These are phyloP conservation scores for Lasiosphaeria hispida DNA, from an alignment of 495 filamentous ascomycete genomes.

Conservation along the genomic window DNA sequence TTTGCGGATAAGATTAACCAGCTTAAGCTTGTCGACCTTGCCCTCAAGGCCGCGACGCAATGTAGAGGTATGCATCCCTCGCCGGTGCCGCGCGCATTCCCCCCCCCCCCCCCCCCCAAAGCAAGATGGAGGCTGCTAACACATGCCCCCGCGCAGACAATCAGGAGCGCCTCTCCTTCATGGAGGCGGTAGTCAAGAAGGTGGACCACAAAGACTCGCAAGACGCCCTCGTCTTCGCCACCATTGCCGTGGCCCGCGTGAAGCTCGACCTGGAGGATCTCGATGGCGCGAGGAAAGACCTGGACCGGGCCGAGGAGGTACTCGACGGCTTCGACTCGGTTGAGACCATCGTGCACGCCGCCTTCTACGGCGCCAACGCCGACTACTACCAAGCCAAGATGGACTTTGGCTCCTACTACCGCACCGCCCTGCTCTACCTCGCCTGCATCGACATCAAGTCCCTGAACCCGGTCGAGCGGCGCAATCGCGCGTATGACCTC, in stretches of 20 bases:
- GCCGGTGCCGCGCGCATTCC: slow-evolving; percentile 7
- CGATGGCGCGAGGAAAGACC: slow-evolving; percentile 74
- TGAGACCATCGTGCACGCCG: slow-evolving; percentile 92
- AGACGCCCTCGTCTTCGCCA: slow-evolving; percentile 94
- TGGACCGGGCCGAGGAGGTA: slow-evolving; percentile 82
- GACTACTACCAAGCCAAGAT: slow-evolving; percentile 91
- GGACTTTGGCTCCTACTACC: slow-evolving; percentile 95
- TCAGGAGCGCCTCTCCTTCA: slow-evolving; percentile 82
- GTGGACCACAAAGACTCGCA: slow-evolving; percentile 91
- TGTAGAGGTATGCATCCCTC: slow-evolving; percentile 64
- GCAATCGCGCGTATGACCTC: slow-evolving; percentile 84
- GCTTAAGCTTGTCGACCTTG: slow-evolving; percentile 89
- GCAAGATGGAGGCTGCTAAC: not conserved
- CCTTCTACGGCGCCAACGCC: slow-evolving; percentile 94
- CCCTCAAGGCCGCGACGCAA: slow-evolving; percentile 80
- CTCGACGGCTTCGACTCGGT: slow-evolving; percentile 92
- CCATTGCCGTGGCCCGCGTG: slow-evolving; percentile 83
- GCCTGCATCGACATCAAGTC: slow-evolving; percentile 86
- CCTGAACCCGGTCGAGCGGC: slow-evolving; percentile 68
- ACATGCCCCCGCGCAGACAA: slow-evolving; percentile 57
- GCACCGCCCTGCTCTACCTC: slow-evolving; percentile 95
- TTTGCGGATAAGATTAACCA: slow-evolving; percentile 99
- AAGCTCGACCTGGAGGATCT: slow-evolving; percentile 74
- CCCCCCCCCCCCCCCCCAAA: not conserved
- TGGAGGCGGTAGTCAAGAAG: slow-evolving; percentile 76